Base-by-base conservation (phyloP, 73 alveolate species). In the Paramecium primaurelia region DNA sequence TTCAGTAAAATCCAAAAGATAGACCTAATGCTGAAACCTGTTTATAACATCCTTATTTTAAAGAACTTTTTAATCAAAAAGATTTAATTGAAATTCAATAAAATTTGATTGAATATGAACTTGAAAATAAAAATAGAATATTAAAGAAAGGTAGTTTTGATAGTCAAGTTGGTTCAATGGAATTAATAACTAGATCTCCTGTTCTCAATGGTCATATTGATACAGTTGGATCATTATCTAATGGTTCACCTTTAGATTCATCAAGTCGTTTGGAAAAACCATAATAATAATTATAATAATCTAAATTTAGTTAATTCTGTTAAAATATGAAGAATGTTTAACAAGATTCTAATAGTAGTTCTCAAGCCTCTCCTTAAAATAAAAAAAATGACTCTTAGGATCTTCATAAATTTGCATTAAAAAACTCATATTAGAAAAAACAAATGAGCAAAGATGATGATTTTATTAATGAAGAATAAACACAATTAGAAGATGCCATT, bases 141-240 rank as follows among this genome's bases (percentile, higher is more conserved):
- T 64, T 47, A 32, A 89, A 89, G 18, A 89, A 89, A 45, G 47
- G 64, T 6, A 49, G 84, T 28, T 89, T 60, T 8, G 40, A 69
- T 42, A 64, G 77, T 45, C 36, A 84, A 32, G 20, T 18, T 64
- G 94, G 94, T 1, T 89, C 94, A 44, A 77, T 89, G 85, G 71
- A 64, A 38, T 83, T 89, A 64, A 32, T 49, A 42, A 44, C 75
- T 12, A 87, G 86, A 64, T 44, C 87, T 36, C 88, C 93, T 42
- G 77, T 22, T 32, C n/a, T 87, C 77, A 87, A 87, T 87, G 93
- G 93, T 16, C 64, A 58, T 14, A 87, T 73, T 8, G 93, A 87
- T 20, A 87, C 93, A 12, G 59, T 87, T 34, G 93, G 93, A 37
- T 64, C 88, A 6, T 68, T 87, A 18, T 64, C 88, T n/a, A 14